phyloP scores from a whole-genome alignment of 2,329 filamentous ascomycete genomes.

The Colletotrichum echinochloae region DNA sequence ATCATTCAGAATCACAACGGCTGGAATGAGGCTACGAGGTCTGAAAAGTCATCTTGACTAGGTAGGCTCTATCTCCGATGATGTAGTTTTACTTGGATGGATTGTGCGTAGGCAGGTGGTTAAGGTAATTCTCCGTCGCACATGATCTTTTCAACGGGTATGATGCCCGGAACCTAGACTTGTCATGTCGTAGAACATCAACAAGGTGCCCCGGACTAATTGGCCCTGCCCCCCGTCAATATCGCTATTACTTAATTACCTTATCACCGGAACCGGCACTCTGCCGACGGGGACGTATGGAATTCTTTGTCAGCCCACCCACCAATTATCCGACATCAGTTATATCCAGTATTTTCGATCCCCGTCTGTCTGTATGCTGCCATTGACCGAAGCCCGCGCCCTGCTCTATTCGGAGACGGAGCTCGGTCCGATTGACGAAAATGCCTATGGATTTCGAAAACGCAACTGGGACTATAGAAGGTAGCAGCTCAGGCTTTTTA shows the following conservation, averaged over 20 bases:
- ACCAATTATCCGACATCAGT: neutral
- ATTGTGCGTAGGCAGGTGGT: slow-evolving; percentile 7
- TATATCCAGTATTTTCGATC: neutral
- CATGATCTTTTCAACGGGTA: slow-evolving; percentile 4
- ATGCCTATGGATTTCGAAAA: neutral
- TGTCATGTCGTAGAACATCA: slow-evolving; percentile 10
- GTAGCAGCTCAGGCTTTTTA: neutral
- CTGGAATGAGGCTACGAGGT: neutral
- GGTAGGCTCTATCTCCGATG: neutral
- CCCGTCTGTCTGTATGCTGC: neutral
- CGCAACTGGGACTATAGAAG: neutral
- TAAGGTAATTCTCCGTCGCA: neutral
- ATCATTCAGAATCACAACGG: slow-evolving; percentile 21
- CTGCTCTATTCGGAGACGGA: no score
- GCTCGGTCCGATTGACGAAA: neutral
- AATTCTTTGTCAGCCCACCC: no score
- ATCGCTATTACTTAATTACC: neutral
- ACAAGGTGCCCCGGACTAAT: slow-evolving; percentile 21
- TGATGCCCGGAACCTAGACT: slow-evolving; percentile 19
- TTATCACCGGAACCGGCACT: slow-evolving; percentile 18
- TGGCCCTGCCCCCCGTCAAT: neutral
- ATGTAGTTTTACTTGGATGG: neutral
- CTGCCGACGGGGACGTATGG: slow-evolving; percentile 11
- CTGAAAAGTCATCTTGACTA: neutral
- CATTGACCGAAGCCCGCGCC: neutral